Conservation (phyloP, 306 rosid species). For the Rubus idaeus region DNA sequence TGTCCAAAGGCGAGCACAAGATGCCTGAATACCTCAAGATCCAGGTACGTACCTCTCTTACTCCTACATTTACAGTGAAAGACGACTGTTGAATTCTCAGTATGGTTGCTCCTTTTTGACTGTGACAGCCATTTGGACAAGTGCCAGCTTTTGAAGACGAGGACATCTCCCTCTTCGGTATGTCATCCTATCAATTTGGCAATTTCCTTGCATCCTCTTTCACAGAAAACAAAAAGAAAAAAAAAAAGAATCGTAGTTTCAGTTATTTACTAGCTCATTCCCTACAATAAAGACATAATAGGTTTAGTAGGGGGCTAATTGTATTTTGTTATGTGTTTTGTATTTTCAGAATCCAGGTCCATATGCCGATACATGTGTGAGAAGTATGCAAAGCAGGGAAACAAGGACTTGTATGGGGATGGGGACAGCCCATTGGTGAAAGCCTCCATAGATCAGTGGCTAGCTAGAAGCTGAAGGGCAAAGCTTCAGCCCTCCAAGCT, state of each 20-base stretch:
- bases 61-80: not conserved
- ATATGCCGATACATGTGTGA: slow-evolving; percentile 86
- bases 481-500: slow-evolving; percentile 69
- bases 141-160: slow-evolving; percentile 87
- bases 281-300: no score
- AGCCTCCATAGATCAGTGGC: slow-evolving; percentile 84
- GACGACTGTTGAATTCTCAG: not conserved
- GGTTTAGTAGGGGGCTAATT: no score
- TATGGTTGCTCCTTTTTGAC: not conserved
- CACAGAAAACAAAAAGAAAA: no score
- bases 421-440: slow-evolving; percentile 60
- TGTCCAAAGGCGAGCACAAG: slow-evolving; percentile 87
- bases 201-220: no score
- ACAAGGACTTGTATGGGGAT: slow-evolving; percentile 58
- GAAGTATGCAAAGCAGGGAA: slow-evolving; percentile 53
- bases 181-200: not conserved
- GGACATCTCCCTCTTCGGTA: slow-evolving; percentile 63
- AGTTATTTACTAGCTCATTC: no score
- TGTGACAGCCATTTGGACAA: slow-evolving; percentile 76
- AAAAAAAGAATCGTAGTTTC: no score
- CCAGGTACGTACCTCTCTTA: slow-evolving; percentile 44
- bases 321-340: not conserved
- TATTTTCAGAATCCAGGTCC: slow-evolving; percentile 64
- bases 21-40: slow-evolving; percentile 63
- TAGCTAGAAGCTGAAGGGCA: slow-evolving; percentile 84